These are phyloP conservation scores for Adansonia gregorii DNA, from an alignment of 441 rosid genomes.

Conservation along the genomic window DNA sequence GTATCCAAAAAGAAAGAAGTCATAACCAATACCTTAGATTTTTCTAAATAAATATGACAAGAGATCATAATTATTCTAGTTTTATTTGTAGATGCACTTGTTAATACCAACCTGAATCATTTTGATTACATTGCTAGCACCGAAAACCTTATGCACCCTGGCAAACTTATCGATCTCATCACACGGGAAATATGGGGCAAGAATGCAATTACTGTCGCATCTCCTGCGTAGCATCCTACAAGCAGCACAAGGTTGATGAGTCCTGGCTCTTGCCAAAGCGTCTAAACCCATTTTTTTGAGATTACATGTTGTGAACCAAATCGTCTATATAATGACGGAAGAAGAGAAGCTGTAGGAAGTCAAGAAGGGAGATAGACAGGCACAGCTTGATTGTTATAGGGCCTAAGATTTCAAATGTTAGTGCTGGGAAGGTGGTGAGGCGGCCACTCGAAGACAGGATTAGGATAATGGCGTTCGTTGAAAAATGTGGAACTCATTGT, in stretches of 20 bases:
- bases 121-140: constrained; percentile 49
- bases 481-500: constrained; percentile 24
- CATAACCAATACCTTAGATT: background rate
- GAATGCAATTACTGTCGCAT: constrained; percentile 39
- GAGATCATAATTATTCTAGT: background rate
- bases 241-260: constrained; percentile 45
- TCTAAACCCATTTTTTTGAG: constrained; percentile 26
- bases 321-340: background rate
- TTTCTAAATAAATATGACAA: background rate
- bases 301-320: background rate
- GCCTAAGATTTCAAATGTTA: constrained; percentile 28
- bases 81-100: background rate
- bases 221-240: constrained; percentile 45
- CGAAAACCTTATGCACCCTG: constrained; percentile 39
- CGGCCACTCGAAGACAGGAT: constrained; percentile 37
- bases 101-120: constrained; percentile 43
- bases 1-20: background rate
- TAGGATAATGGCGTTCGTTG: constrained; percentile 16
- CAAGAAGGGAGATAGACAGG: constrained; percentile 18
- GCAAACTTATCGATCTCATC: constrained; percentile 37
- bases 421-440: constrained; percentile 35
- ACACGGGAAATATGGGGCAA: constrained; percentile 46
- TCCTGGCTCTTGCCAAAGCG: constrained; percentile 28
- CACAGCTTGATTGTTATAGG: constrained; percentile 16
- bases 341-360: constrained; percentile 1